Evolutionary conservation across 306 rosid genomes (phyloP).

Genomic region (Urtica urens): DNA sequence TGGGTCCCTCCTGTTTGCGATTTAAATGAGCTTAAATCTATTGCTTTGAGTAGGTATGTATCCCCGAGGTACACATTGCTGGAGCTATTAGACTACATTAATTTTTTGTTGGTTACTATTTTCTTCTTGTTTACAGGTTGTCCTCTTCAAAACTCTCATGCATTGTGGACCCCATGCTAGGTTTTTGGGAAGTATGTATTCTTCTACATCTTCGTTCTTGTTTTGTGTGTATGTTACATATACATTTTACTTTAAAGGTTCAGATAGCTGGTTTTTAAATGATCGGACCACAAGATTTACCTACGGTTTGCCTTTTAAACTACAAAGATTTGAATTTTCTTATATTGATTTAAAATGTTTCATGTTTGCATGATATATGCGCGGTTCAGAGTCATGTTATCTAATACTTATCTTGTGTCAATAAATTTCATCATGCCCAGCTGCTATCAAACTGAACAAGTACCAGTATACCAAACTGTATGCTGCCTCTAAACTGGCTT

Average conservation of each 20-base stretch:
- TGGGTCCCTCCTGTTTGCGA: conserved; percentile 86
- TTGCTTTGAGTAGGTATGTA: conserved; percentile 51
- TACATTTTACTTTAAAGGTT: background rate
- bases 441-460: too few species aligned
- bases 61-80: background rate
- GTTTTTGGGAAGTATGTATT: conserved; percentile 65
- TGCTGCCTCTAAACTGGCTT: background rate
- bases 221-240: background rate
- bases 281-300: too few species aligned
- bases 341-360: background rate
- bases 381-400: too few species aligned
- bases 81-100: background rate
- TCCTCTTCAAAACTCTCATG: conserved; percentile 29
- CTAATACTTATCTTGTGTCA: too few species aligned
- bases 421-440: too few species aligned
- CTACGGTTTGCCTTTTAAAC: background rate
- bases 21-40: conserved; percentile 48
- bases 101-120: background rate
- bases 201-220: background rate
- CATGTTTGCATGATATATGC: too few species aligned
- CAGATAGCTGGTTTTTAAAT: too few species aligned
- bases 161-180: conserved; percentile 56
- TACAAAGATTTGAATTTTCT: background rate
- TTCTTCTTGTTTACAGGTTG: conserved; percentile 30
- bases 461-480: conserved; percentile 2